phyloP scores from a whole-genome alignment of 257 asterid genomes.

The Leptodermis oblonga region DNA sequence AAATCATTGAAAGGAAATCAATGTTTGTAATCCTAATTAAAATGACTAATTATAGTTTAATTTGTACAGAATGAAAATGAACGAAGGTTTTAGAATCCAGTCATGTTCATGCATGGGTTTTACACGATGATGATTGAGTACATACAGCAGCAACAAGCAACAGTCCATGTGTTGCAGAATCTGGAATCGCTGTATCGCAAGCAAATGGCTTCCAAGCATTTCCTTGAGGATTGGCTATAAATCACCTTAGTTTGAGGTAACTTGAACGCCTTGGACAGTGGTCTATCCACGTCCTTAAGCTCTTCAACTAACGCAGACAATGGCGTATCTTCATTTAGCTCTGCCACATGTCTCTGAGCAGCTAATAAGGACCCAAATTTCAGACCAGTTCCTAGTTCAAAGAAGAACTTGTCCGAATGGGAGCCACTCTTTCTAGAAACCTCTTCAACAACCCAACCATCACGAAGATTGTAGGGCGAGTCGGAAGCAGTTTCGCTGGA shows the following conservation, averaged over 20 bases:
- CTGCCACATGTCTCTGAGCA: slow-evolving; percentile 52
- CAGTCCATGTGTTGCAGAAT: slow-evolving; percentile 53
- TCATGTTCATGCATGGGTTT: not conserved
- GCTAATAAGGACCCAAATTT: slow-evolving; percentile 62
- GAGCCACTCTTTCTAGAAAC: slow-evolving; percentile 42
- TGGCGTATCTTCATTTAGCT: slow-evolving; percentile 43
- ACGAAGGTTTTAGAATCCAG: not conserved
- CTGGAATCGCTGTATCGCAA: slow-evolving; percentile 40
- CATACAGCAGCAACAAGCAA: not conserved
- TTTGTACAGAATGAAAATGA: too few species aligned
- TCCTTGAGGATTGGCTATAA: slow-evolving; percentile 55
- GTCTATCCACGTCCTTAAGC: too few species aligned
- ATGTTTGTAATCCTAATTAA: too few species aligned
- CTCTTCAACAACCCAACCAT: slow-evolving; percentile 76
- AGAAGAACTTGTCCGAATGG: slow-evolving; percentile 54
- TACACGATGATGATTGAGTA: not conserved
- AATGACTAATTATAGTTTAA: too few species aligned
- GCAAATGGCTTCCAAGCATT: slow-evolving; percentile 62
- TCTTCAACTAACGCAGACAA: too few species aligned
- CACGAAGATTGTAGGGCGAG: slow-evolving; percentile 48
- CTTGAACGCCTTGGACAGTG: slow-evolving; percentile 50
- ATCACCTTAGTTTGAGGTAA: too few species aligned
- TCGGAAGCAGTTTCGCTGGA: slow-evolving; percentile 21
- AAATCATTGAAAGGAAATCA: too few species aligned
- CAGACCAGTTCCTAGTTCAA: slow-evolving; percentile 68